Evolutionary conservation across 1,139 yeast genomes (phyloP), one percentile per base, ranked within the genome.

Genomic region (Nadsonia commutata): DNA sequence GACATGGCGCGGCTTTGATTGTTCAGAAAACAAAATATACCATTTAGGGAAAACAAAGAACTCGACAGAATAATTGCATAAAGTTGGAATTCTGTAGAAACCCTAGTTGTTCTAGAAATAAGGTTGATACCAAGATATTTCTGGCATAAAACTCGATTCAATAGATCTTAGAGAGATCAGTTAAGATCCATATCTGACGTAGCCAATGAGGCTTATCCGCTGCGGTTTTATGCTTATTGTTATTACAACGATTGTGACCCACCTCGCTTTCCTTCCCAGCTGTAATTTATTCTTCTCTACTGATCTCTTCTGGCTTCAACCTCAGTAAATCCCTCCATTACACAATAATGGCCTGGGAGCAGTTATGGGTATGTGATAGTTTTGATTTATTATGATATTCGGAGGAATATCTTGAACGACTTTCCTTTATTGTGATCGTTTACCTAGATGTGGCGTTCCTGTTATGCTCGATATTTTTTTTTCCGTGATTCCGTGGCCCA

Each of bases 271-370:
- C 27, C 27, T 11, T 22, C 27, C 27, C 27, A 22, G 11, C 27
- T 11, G 7, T 22, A 7, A 22, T 22, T 7, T 22, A 22, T 22
- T 22, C 11, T n/a, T 22, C 11, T 22, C 27, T 22, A 7, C 11
- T 22, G 7, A 7, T 11, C 7, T 22, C 27, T 22, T 11, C 27
- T 7, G 27, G 9, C 9, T 22, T 22, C 11, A 22, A 7, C 7
- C 27, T 22, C 11, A 7, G 27, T 22, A 7, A 33, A 33, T 18
- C 18, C 19, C 19, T n/a, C 20, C 20, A 20, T 13, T 18, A 37
- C 13, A 16, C 33, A 13, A 27, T 3, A 27, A 57, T 58, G 62
- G 62, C 57, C 18, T 58, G 62, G 62, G 54, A 51, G 40, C 62
- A 58, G 43, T 49, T 58, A 49, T 56, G 58, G 58, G 56, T 53